These are phyloP conservation scores for Monascus ruber DNA, from an alignment of 2,329 filamentous ascomycete species.

Conservation along the genomic window DNA sequence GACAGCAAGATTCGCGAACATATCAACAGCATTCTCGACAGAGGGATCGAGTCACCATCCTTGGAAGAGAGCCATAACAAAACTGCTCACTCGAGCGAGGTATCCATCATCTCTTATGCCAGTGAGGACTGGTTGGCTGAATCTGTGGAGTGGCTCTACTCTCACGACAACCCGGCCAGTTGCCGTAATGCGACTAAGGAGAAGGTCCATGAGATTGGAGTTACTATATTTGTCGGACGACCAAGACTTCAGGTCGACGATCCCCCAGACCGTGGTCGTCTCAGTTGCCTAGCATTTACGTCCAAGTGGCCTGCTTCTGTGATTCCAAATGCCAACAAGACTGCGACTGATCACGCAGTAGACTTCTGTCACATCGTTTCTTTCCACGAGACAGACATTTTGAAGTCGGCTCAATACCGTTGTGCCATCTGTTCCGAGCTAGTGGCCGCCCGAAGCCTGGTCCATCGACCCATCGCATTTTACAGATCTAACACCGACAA, in stretches of 20 bases:
- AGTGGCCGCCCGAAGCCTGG: constrained; percentile 6
- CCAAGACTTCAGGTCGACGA: constrained; percentile 6
- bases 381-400: constrained; percentile 9
- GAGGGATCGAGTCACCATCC: no score
- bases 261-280: constrained; percentile 3
- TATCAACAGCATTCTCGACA: not conserved
- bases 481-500: constrained; percentile 2
- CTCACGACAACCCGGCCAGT: not conserved
- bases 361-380: constrained; percentile 8
- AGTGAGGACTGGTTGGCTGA: no score
- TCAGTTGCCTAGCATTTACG: constrained; percentile 9
- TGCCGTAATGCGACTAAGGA: not conserved
- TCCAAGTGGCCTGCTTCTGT: constrained; percentile 8
- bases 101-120: no score
- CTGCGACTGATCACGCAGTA: constrained; percentile 3
- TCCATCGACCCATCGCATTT: constrained; percentile 12
- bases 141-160: not conserved
- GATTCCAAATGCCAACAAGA: constrained; percentile 1
- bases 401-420: constrained; percentile 8
- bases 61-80: not conserved
- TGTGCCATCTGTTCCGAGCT: constrained; percentile 10
- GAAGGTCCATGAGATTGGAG: constrained; percentile 3
- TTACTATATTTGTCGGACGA: constrained; percentile 8
- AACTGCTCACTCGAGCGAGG: no score
- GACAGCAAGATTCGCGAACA: not conserved